Base-by-base conservation (phyloP, 345 rosid genomes). In the Viola odorata region DNA sequence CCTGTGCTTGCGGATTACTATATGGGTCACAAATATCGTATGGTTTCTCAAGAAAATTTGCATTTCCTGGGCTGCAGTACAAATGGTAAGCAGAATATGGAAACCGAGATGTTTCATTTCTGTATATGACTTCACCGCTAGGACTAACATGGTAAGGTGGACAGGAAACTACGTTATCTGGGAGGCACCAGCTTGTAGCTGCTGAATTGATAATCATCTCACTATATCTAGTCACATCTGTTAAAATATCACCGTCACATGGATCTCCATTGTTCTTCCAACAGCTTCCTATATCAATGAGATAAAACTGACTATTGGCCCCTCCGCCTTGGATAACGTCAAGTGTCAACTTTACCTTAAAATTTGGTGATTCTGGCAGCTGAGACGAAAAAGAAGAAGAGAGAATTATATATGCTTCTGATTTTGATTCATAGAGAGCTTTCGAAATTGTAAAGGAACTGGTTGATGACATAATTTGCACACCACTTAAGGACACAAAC, bases 241-340 rank as follows among this genome's bases (percentile, higher is more conserved):
- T 69, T 4, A 58, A 39, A 39, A 59, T 63, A 69, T 69, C 68
- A 50, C 74, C 74, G 40, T 69, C 69, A 58, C 74, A 69, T 6
- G 74, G 74, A 37, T 57, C 60, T 3, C 73, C 73, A 58, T 63
- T 69, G 54, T 63, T 69, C 68, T 69, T 69, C 73, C 73, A 69
- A 14, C 74, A 69, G 69, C 74, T 69, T 53, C 74, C 74, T 37
- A 69, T 63, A 15, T 69, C 74, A 23, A 69, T 36, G 13, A 69
- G 69, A 58, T 69, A 69, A 47, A 69, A 69, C 37, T 69, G 74
- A 40, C 74, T 69, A 16, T 52, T 69, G 32, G 14, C 45, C 38
- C 74, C 74, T 57, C 74, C 74, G 44, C 74, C 74, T 3, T 44
- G 23, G 4, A 8, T 63, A 39, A 69, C 50, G 39, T 69, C 41